Conservation (phyloP, 1,284 basidiomycete species). For the Ustilago crameri region DNA sequence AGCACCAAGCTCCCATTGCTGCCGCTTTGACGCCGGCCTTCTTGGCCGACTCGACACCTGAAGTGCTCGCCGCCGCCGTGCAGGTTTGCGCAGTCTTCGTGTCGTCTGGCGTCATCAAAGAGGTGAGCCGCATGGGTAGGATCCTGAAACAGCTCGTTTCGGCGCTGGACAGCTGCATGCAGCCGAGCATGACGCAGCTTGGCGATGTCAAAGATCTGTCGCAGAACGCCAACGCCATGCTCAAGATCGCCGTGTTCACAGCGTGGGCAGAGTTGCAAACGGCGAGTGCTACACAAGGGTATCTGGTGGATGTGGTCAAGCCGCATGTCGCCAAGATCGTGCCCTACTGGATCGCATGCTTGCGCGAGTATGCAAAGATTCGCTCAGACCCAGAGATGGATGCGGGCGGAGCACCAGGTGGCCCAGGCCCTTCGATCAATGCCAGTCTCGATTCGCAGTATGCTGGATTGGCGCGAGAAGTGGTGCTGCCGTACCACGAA, state of each 20-base stretch:
- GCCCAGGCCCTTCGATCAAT: constrained; percentile 66
- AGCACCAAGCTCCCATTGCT: constrained; percentile 97
- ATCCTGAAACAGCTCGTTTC: constrained; percentile 83
- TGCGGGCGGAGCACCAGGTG: constrained; percentile 70
- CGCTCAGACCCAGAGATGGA: constrained; percentile 78
- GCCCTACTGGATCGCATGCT: constrained; percentile 85
- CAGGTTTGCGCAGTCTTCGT: constrained; percentile 95
- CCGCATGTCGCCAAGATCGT: constrained; percentile 82
- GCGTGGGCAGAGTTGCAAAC: constrained; percentile 96
- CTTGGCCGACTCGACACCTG: constrained; percentile 90
- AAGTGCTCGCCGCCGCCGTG: constrained; percentile 90
- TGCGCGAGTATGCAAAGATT: constrained; percentile 92
- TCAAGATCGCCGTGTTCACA: constrained; percentile 89
- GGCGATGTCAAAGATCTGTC: constrained; percentile 88
- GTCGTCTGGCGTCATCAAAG: constrained; percentile 92
- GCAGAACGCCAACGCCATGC: constrained; percentile 92
- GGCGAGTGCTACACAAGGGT: constrained; percentile 78
- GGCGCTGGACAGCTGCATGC: constrained; percentile 79
- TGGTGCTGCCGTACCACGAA: constrained; percentile 77
- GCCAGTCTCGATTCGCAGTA: constrained; percentile 79
- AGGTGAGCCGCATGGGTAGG: constrained; percentile 88
- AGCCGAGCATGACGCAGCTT: constrained; percentile 82
- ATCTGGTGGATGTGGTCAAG: constrained; percentile 83
- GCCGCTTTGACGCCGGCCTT: constrained; percentile 98
- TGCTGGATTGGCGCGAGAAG: constrained; percentile 87